Percentiles rank a stretch among this genome's conserved stretches.
Conservation (phyloP, 371 early-diverging fungal genomes). For the Mucor racemosus region DNA sequence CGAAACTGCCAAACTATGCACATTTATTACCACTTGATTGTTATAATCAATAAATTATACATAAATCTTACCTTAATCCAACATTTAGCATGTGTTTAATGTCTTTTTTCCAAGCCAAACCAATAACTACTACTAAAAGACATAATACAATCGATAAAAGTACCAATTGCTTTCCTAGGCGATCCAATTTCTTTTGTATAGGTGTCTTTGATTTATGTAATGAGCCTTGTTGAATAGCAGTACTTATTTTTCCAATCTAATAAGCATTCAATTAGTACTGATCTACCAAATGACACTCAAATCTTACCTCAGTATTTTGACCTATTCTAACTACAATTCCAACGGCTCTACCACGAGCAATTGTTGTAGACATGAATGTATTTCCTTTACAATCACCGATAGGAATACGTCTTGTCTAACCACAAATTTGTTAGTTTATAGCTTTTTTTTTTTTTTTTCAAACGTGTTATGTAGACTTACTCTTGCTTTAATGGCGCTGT, state of each 20-base stretch:
- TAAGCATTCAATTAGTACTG: background rate
- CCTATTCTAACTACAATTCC: conserved; percentile 85
- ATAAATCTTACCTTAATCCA: background rate
- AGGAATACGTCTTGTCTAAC: conserved; percentile 64
- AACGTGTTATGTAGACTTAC: conserved; percentile 20
- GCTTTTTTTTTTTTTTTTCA: too few species aligned
- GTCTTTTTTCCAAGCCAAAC: conserved; percentile 33
- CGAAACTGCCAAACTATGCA: conserved; percentile 74
- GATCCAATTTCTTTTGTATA: conserved; percentile 70
- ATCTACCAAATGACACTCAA: conserved; percentile 37
- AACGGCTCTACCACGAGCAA: conserved; percentile 75
- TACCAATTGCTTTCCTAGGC: conserved; percentile 45
- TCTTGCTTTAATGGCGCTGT: conserved; percentile 36
- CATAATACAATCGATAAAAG: background rate
- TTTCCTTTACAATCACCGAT: conserved; percentile 74
- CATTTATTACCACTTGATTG: background rate
- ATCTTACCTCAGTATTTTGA: conserved; percentile 71
- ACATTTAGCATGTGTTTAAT: conserved; percentile 76
- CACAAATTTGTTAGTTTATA: background rate
- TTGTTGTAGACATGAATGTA: conserved; percentile 76
- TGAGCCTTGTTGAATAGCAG: conserved; percentile 74
- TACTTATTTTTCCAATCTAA: conserved; percentile 75
- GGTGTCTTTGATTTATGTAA: conserved; percentile 67
- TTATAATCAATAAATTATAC: background rate
- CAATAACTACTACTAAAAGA: background rate